Base-by-base conservation (phyloP, 2,329 filamentous ascomycete species). In the Phyllosticta capitalensis region DNA sequence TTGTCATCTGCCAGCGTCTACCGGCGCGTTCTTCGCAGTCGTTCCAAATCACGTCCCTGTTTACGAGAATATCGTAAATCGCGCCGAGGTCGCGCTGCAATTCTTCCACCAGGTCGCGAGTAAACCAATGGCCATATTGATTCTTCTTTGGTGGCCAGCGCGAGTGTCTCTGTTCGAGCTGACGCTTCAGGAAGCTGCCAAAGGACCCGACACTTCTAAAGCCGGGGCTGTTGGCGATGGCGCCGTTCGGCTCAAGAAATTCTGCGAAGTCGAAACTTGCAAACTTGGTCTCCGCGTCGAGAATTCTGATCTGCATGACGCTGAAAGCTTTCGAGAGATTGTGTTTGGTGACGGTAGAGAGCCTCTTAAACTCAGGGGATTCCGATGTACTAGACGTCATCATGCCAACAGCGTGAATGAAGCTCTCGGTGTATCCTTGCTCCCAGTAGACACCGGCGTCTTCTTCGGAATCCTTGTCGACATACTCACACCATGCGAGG, bases 61-160 rank as follows among this genome's bases (percentile, higher is more conserved):
- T 82, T 17, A 89, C 85, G 1, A 89, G 74, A 63, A 87, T 88
- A 65, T 89, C 85, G 65, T 89, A 89, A 1, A 89, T 73, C 0
- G 83, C 81, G 2, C 83, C 83, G 65, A 89, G 88, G 64, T 89
- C 86, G 30, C 75, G 76, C 63, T 87, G 83, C n/a, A 89, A 68
- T 2, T 75, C 75, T 53, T 79, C 76, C 0, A 79, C 79, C 19
- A 87, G 68, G 2, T 76, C 79, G 49, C 86, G 77, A 4, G 81
- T 85, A 12, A 89, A 75, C 85, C 85, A 88, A 45, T 56, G 64
- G 33, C 49, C 63, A 56, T 54, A 65, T 45, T 69, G 64, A 22
- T 69, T 64, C 14, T 64, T 65, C 1, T 67, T 70, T 1, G 83
- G 82, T 3, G 86, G 86, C 86, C 87, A 89, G 6, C 76, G 73